These are phyloP conservation scores for Alternaria solani DNA, from an alignment of 2,329 filamentous ascomycete species.

Conservation along the genomic window DNA sequence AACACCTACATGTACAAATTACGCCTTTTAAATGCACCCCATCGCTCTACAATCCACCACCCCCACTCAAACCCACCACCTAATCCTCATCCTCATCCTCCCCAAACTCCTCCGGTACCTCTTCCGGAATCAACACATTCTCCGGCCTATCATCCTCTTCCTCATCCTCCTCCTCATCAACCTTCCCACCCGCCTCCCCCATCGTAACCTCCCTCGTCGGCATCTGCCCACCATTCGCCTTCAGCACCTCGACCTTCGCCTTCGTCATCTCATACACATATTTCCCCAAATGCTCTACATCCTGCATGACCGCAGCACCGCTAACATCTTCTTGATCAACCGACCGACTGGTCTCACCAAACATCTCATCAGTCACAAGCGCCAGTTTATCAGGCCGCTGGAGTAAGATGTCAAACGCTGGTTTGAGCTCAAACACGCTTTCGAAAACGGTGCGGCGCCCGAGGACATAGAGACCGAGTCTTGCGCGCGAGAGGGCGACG, in stretches of 20 bases:
- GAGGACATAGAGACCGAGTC: conserved; percentile 90
- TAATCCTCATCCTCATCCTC: conserved; percentile 11
- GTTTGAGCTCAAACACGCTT: conserved; percentile 83
- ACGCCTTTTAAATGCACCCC: not conserved
- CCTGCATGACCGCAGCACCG: conserved; percentile 78
- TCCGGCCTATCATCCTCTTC: conserved; percentile 42
- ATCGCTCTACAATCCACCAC: too few relatives aligned
- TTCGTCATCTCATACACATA: conserved; percentile 97
- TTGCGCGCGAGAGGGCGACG: conserved; percentile 90
- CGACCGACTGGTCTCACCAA: conserved; percentile 67
- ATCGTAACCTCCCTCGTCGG: conserved; percentile 49
- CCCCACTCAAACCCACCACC: not conserved
- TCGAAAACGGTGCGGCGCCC: conserved; percentile 90
- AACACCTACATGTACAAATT: not conserved
- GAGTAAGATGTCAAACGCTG: conserved; percentile 82
- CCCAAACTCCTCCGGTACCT: conserved; percentile 3
- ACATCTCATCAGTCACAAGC: conserved; percentile 87
- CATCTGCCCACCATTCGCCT: conserved; percentile 50
- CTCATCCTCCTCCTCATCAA: conserved; percentile 30
- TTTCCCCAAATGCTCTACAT: conserved; percentile 91
- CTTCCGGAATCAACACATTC: conserved; percentile 36
- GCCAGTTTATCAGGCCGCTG: conserved; percentile 80
- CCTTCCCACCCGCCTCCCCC: conserved; percentile 38
- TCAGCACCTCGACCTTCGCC: conserved; percentile 69
- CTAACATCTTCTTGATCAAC: conserved; percentile 50